phyloP scores from a whole-genome alignment of 768 basidiomycete genomes.

The Brasilioporus rufonigricans region DNA sequence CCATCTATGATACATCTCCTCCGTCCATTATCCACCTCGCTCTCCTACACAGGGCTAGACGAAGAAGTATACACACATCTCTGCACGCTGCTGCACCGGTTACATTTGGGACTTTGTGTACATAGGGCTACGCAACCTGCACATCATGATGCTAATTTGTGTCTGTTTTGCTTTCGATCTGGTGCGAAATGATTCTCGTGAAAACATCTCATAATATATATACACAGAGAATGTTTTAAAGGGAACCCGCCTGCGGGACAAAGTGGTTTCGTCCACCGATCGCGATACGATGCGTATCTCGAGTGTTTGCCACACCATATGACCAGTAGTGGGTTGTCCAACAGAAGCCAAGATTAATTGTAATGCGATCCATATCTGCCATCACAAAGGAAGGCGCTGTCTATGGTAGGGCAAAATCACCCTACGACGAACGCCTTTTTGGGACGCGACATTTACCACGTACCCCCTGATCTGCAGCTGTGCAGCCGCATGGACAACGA shows the following conservation, averaged over 20 bases:
- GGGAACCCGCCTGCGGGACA: not conserved
- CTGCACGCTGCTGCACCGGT: not conserved
- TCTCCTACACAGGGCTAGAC: not conserved
- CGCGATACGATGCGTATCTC: not conserved
- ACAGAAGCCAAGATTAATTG: not conserved
- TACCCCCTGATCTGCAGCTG: constrained; percentile 5
- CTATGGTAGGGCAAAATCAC: not conserved
- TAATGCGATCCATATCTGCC: not conserved
- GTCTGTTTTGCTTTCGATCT: not conserved
- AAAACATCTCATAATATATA: not conserved
- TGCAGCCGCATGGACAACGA: not conserved
- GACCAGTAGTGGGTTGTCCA: not conserved
- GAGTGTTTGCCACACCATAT: not conserved
- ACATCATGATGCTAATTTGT: not conserved
- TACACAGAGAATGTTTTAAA: not conserved
- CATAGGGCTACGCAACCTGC: not conserved
- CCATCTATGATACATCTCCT: not conserved
- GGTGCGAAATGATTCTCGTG: constrained; percentile 2
- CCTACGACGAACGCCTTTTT: not conserved
- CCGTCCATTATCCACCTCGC: not conserved
- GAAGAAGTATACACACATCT: not conserved
- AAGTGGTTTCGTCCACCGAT: not conserved
- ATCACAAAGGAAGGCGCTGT: not conserved
- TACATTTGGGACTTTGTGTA: not conserved
- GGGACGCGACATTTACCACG: not conserved